Conservation (phyloP, 371 early-diverging fungal species). For the Furculomyces boomerangus region DNA sequence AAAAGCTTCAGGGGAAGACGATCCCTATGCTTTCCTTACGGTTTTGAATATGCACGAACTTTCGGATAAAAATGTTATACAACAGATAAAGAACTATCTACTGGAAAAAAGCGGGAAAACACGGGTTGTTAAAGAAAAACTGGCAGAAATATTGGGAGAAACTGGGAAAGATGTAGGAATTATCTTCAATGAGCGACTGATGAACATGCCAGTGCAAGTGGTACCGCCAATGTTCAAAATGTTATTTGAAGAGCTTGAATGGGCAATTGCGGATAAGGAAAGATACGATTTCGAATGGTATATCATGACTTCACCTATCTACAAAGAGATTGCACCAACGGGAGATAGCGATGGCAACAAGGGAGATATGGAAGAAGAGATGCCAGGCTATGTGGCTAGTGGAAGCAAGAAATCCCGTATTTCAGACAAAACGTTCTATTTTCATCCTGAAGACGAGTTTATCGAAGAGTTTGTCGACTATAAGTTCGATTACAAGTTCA, state of each 20-base stretch:
- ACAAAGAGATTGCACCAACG: conserved; percentile 50
- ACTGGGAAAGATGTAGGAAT: conserved; percentile 30
- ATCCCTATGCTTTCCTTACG: conserved; percentile 82
- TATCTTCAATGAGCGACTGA: conserved; percentile 48
- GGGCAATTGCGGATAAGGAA: conserved; percentile 53
- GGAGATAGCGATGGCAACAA: background rate
- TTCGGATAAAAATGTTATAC: conserved; percentile 33
- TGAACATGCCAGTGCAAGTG: conserved; percentile 87
- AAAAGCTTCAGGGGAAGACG: conserved; percentile 62
- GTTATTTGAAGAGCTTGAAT: conserved; percentile 62
- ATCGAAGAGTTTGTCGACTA: conserved; percentile 40
- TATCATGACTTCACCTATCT: conserved; percentile 64
- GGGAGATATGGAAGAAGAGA: background rate
- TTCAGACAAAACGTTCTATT: conserved; percentile 37
- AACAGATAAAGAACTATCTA: conserved; percentile 37
- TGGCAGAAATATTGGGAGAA: conserved; percentile 29
- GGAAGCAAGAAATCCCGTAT: background rate
- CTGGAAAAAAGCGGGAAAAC: conserved; percentile 37
- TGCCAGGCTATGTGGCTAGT: background rate
- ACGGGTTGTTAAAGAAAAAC: conserved; percentile 12
- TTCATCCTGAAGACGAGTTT: conserved; percentile 86
- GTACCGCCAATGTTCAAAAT: conserved; percentile 71
- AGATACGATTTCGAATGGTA: conserved; percentile 66
- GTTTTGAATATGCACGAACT: conserved; percentile 51
- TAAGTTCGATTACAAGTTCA: conserved; percentile 42